Conservation (phyloP, 306 rosid species). For the Leucaena leucocephala region DNA sequence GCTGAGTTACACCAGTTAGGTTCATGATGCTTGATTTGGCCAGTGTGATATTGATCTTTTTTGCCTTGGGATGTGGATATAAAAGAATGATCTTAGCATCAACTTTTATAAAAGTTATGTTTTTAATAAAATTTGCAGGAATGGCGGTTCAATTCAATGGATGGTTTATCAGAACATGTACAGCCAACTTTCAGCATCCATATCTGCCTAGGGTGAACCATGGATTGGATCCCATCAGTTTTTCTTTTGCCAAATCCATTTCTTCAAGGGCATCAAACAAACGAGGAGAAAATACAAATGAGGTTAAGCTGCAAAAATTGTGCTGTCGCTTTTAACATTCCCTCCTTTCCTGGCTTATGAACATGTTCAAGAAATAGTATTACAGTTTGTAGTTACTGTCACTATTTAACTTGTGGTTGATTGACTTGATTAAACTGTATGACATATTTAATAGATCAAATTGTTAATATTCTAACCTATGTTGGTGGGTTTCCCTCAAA, state of each 20-base stretch:
- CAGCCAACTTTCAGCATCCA: constrained; percentile 24
- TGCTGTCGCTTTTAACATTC: neutral
- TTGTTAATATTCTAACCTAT: neutral
- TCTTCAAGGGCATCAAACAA: constrained; percentile 59
- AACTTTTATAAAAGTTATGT: neutral
- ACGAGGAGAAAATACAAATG: constrained; percentile 38
- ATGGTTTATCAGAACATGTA: constrained; percentile 24
- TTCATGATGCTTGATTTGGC: neutral
- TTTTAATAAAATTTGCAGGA: constrained; percentile 37
- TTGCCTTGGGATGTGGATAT: neutral
- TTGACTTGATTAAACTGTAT: neutral
- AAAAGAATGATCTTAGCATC: neutral
- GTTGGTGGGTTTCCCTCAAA: neutral
- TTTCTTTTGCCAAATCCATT: constrained; percentile 43
- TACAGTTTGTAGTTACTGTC: neutral
- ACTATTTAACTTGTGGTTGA: neutral
- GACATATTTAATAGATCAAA: neutral
- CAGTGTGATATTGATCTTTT: neutral
- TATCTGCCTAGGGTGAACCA: constrained; percentile 35
- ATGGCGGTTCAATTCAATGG: constrained; percentile 37
- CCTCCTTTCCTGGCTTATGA: neutral
- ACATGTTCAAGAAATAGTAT: neutral
- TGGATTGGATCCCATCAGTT: constrained; percentile 28
- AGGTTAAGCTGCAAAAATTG: constrained; percentile 30
- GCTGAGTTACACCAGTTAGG: neutral